Conservation (phyloP, 208 protist species). For the Crithidia acanthocephali region DNA sequence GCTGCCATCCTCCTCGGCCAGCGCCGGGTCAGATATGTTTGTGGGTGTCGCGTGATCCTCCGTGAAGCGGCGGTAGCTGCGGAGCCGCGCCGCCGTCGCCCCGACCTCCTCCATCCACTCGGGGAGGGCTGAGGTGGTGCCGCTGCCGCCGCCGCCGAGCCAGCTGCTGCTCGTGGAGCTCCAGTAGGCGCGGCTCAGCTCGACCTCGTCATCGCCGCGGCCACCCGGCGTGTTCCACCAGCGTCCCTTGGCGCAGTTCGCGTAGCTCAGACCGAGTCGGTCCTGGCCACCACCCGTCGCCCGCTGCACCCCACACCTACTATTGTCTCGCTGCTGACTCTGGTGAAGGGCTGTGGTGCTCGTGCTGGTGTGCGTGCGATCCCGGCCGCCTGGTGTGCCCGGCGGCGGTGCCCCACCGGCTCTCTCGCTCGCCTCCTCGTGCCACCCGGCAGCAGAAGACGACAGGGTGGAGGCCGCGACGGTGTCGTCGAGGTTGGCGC, state of each 20-base stretch:
- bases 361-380: too few species aligned
- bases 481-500: background rate
- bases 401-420: background rate
- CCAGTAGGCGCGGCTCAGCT: slow-evolving; percentile 77
- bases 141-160: slow-evolving; percentile 50
- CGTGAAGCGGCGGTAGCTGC: background rate
- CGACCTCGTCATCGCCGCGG: slow-evolving; percentile 73
- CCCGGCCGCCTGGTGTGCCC: too few species aligned
- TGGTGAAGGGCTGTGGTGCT: too few species aligned
- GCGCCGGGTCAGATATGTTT: background rate
- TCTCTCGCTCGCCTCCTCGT: background rate
- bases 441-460: background rate
- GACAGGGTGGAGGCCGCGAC: background rate
- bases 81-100: background rate
- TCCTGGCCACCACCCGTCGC: background rate
- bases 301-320: slow-evolving; percentile 1
- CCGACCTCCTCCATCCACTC: slow-evolving; percentile 34
- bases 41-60: background rate
- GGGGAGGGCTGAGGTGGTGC: slow-evolving; percentile 16
- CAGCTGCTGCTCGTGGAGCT: slow-evolving; percentile 64
- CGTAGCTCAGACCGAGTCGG: slow-evolving; percentile 24
- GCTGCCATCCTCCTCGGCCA: slow-evolving; percentile 12
- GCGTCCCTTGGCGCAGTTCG: slow-evolving; percentile 37
- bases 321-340: too few species aligned
- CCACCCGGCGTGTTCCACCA: slow-evolving; percentile 63